Conservation (phyloP, 2,329 filamentous ascomycete species). For the Cryphonectria nitschkei region DNA sequence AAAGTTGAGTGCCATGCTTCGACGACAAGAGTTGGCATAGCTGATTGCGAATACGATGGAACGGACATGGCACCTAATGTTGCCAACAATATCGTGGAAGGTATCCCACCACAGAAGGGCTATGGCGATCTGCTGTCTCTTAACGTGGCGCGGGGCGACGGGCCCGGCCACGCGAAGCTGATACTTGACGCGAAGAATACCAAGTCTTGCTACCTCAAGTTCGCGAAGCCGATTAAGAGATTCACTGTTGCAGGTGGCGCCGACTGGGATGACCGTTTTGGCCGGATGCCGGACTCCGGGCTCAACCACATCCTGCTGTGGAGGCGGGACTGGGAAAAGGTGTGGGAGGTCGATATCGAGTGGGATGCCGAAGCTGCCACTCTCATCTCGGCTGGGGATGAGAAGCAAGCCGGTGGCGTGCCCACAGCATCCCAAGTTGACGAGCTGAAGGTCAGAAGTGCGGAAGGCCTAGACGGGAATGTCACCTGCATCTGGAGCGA, state of each 20-base stretch:
- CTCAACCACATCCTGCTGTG: conserved; percentile 75
- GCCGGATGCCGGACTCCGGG: conserved; percentile 64
- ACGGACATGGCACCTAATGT: conserved; percentile 64
- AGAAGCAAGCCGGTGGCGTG: conserved; percentile 20
- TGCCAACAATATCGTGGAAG: conserved; percentile 48
- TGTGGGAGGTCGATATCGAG: conserved; percentile 75
- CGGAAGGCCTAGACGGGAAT: conserved; percentile 57
- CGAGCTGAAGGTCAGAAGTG: conserved; percentile 39
- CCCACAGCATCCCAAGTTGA: not conserved
- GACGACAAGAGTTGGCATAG: conserved; percentile 52
- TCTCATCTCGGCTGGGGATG: conserved; percentile 29
- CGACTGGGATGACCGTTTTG: conserved; percentile 66
- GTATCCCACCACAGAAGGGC: conserved; percentile 45
- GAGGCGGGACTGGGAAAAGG: conserved; percentile 76
- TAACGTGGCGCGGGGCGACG: conserved; percentile 53
- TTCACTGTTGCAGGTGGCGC: conserved; percentile 67
- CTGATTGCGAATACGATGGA: conserved; percentile 73
- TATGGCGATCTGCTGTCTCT: conserved; percentile 67
- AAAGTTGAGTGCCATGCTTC: conserved; percentile 55
- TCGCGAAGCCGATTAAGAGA: conserved; percentile 67
- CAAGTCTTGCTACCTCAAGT: conserved; percentile 74
- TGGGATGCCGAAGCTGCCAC: conserved; percentile 52
- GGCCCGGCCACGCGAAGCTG: conserved; percentile 57
- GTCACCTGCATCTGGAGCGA: conserved; percentile 89
- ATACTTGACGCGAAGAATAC: conserved; percentile 74